Base-by-base conservation (phyloP, 164 flowering plant genomes). In the Stephania cephalantha region DNA sequence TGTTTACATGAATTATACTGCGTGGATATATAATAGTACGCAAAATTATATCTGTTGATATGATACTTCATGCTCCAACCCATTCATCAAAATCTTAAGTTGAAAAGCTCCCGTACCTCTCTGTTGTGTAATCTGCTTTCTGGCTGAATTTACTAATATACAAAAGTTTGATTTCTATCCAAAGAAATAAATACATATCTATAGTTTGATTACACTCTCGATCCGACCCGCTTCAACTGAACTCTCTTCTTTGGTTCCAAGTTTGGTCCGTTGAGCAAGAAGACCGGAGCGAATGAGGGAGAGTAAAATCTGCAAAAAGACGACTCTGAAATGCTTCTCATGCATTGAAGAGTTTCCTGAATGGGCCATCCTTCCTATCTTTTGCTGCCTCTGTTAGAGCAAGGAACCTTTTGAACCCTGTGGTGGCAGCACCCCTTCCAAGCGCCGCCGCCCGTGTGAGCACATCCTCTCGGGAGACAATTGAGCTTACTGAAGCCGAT, bases 301-400 rank as follows among this genome's bases (percentile, higher is more conserved):
- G 55, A 9, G 15, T 9, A 50, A 7, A 50, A 50, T 15, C 55
- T 50, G n/a, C 65, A 58, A 58, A 58, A 15, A 4, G n/a, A 58
- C 6, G 65, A 46, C 46, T 46, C 15, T 71, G 31, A 65, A 64
- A 64, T n/a, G 42, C 30, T 64, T 61, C 11, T 91, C 82, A 93
- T 48, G 91, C 78, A 75, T 83, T 92, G 80, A 95, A 95, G 69
- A 95, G 90, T 76, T 95, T 95, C 77, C 98, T 79, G 79, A 95
- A 92, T 50, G 99, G 92, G 10, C 99, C 99, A 77, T 93, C 98
- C 76, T 91, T 95, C n/a, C 96, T 70, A 74, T 95, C 98, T 81
- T 92, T 95, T 46, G 97, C 98, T 29, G 99, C 96, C 80, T 95
- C 99, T 12, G 99, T 95, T 52, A 95, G 82, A 46, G 99, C 99